These are phyloP conservation scores for Mortierella sp. DNA, from an alignment of 371 early-diverging fungal species.

Conservation along the genomic window DNA sequence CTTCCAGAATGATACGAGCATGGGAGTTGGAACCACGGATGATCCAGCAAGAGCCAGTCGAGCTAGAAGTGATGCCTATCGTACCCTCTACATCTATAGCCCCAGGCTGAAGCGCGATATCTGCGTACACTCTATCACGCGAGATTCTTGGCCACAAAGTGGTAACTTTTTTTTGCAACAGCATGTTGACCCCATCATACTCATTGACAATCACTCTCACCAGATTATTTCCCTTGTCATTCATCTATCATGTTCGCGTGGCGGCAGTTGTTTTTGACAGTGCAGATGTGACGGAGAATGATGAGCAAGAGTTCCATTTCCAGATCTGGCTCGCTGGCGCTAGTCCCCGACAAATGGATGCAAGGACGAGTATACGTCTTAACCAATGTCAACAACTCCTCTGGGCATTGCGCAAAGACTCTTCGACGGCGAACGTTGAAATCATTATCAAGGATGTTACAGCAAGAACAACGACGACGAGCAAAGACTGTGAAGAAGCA, in stretches of 20 bases:
- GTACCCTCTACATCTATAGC: constrained; percentile 39
- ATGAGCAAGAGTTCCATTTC: constrained; percentile 27
- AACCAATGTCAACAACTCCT: constrained; percentile 16
- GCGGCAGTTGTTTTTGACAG: constrained; percentile 26
- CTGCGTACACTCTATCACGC: constrained; percentile 18
- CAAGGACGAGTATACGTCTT: constrained; percentile 6
- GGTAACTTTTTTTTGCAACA: constrained; percentile 14
- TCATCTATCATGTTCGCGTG: too few relatives aligned
- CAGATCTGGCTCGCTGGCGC: constrained; percentile 47
- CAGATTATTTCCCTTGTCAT: not conserved
- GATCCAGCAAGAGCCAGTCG: constrained; percentile 12
- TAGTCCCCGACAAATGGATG: constrained; percentile 23
- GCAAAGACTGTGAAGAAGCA: not conserved
- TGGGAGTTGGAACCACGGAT: constrained; percentile 10
- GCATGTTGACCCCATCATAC: too few relatives aligned
- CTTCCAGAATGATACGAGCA: not conserved
- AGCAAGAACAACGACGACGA: not conserved
- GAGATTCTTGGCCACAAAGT: constrained; percentile 22
- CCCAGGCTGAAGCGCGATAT: constrained; percentile 35
- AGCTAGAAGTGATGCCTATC: constrained; percentile 17
- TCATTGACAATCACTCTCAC: not conserved
- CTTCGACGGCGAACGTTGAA: constrained; percentile 23
- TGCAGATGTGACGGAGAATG: constrained; percentile 17
- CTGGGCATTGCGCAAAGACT: constrained; percentile 25
- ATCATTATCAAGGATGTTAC: constrained; percentile 19